phyloP scores from a whole-genome alignment of 225 moss, liverwort and hornwort species.

The Climacium dendroides region DNA sequence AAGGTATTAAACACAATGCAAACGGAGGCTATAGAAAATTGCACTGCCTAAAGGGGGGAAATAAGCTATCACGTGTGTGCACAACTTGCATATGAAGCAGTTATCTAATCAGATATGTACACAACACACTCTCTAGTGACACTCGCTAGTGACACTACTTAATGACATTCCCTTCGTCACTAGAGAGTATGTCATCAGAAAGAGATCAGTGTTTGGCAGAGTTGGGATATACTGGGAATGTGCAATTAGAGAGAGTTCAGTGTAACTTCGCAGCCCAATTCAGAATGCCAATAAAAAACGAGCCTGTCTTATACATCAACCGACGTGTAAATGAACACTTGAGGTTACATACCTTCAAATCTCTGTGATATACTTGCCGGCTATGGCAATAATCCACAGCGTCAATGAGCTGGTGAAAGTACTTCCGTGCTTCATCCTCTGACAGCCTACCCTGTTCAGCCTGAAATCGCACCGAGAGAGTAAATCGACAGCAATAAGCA shows the following conservation, averaged over 20 bases:
- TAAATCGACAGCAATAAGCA: neutral
- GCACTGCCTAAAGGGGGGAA: too few species aligned
- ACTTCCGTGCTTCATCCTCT: constrained; percentile 85
- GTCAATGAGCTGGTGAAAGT: constrained; percentile 93
- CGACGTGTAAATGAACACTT: neutral
- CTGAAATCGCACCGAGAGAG: neutral
- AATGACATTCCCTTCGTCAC: neutral
- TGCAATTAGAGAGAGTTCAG: neutral
- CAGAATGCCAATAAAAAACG: neutral
- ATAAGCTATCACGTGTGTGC: neutral
- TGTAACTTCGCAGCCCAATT: neutral
- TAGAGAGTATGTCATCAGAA: neutral
- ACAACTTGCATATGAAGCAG: neutral
- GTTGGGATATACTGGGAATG: neutral
- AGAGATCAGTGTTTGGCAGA: neutral
- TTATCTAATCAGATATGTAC: too few species aligned
- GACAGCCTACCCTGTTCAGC: constrained; percentile 81
- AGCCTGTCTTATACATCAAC: neutral
- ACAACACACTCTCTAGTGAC: neutral
- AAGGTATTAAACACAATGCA: neutral
- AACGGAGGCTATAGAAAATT: neutral
- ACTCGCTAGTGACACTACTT: neutral
- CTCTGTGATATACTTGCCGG: constrained; percentile 89
- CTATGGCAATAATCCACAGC: constrained; percentile 96
- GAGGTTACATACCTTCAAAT: constrained; percentile 56